Base-by-base conservation (phyloP, 495 filamentous ascomycete species). In the Lasiosphaeria ovina region DNA sequence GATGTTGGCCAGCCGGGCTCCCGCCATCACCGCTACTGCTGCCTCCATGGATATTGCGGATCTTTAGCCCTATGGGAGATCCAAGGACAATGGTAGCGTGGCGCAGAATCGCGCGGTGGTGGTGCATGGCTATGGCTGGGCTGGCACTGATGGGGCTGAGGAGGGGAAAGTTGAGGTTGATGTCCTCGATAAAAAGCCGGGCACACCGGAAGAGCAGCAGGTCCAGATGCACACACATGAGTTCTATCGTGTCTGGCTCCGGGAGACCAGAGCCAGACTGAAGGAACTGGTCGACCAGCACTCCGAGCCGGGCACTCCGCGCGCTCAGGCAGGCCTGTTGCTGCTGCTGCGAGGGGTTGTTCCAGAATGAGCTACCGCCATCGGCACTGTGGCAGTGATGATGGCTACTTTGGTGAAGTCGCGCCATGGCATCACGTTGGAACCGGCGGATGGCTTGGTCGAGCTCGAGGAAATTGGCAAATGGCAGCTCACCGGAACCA, bases 141-240 rank as follows among this genome's bases (percentile, higher is more conserved):
- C 8, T 42, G 38, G 38, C 38, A 2, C 8, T 42, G 38, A 14
- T 9, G 14, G 38, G 38, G 38, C 24, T 24, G 40, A 47, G 11
- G 54, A 9, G 6, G 31, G 54, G 42, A 40, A 3, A 10, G 31
- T 33, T 14, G 0, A 3, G 1, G 45, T 53, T 33, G 34, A 86
- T 63, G 80, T 12, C 48, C 42, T 52, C 32, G 54, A 63, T 24
- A 38, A 66, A 84, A 63, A 76, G 77, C 55, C 85, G 83, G 77
- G 81, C 84, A 67, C 75, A 77, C 6, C 75, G 87, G 53, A 90
- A 90, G 74, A 64, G 66, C 16, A 72, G 59, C 8, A 70, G 59
- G 53, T 64, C 57, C 32, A 67, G 56, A 24, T 62, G 59, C 7
- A 64, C 45, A 33, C 14, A 53, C 35, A 58, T 45, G 11, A 57